phyloP scores from a whole-genome alignment of 2,329 filamentous ascomycete species.

The Chaetomium globosum region DNA sequence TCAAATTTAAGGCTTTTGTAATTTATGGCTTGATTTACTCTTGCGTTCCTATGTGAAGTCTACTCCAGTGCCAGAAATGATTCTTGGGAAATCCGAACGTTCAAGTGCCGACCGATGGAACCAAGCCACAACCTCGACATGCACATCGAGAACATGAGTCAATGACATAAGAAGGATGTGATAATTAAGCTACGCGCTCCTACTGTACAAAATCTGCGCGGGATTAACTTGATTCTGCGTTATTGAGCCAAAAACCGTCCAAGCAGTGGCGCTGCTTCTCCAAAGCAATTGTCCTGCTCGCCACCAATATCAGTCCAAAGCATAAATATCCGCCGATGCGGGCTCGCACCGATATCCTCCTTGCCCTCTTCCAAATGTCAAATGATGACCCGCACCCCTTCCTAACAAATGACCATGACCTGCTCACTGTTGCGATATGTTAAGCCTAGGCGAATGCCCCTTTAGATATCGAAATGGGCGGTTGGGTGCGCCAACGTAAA shows the following conservation, averaged over 20 bases:
- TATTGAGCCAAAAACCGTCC: slow-evolving; percentile 24
- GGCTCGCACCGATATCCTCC: not conserved
- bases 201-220: slow-evolving; percentile 17
- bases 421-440: not conserved
- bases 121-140: not conserved
- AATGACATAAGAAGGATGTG: slow-evolving; percentile 8
- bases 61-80: no score
- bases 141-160: no score
- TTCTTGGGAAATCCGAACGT: no score
- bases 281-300: slow-evolving; percentile 26
- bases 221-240: not conserved
- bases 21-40: not conserved
- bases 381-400: not conserved
- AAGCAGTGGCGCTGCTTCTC: slow-evolving; percentile 23
- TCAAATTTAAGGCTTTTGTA: slow-evolving; percentile 18
- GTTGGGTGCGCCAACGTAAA: not conserved
- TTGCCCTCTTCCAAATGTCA: not conserved
- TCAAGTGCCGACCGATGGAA: not conserved
- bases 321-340: not conserved
- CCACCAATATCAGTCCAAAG: slow-evolving; percentile 20
- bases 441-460: not conserved
- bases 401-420: not conserved
- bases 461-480: not conserved
- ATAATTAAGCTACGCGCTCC: slow-evolving; percentile 5
- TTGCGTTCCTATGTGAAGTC: not conserved